Evolutionary conservation across 2,329 filamentous ascomycete species (phyloP), one percentile per base, ranked within the genome.

Genomic region (Hypoxylon sp.): DNA sequence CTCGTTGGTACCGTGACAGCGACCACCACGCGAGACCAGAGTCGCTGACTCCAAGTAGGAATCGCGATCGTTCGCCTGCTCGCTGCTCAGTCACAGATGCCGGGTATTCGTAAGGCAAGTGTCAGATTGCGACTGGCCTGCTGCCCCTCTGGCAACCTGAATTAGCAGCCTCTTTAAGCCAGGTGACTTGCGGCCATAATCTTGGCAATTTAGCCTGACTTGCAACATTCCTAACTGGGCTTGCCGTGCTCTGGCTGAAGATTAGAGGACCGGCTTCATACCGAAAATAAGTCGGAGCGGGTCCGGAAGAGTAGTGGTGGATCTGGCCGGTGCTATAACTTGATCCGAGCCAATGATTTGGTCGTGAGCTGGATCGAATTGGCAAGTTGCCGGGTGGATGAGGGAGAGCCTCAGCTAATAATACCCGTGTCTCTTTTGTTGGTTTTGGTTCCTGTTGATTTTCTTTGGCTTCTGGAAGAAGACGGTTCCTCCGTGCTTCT

Each of bases 241-340:
- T 18, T 60, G 40, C 57, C 57, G 50, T 52, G 10, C n/a, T 55
- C 21, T 33, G 49, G 57, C 46, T 63, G 49, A 49, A 63, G 50
- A 60, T 55, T 54, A 41, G 21, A 38, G 50, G 46, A n/a, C 60
- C 57, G 60, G 57, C 37, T 26, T 63, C 50, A 43, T 23, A 57
- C 60, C 60, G 60, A 63, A 63, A 63, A 63, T 63, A 63, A 63
- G 60, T 63, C 60, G 60, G 60, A 50, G 49, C 60, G 60, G 60
- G 41, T 38, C 17, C 60, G 60, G 31, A n/a, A n/a, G 31, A 11
- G 60, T 35, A 55, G 43, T 52, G 18, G 60, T 63, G 57, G 60
- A 37, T 38, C 41, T 27, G n/a, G n/a, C 59, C 56, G 60, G 57
- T 37, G 53, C 41, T 60, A 49, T 51, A 54, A 60, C 53, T 55